A percentile compares a stretch with the other conserved stretches of the same genome.
Conservation (phyloP, 2,329 filamentous ascomycete species). For the Penicillium sp. region DNA sequence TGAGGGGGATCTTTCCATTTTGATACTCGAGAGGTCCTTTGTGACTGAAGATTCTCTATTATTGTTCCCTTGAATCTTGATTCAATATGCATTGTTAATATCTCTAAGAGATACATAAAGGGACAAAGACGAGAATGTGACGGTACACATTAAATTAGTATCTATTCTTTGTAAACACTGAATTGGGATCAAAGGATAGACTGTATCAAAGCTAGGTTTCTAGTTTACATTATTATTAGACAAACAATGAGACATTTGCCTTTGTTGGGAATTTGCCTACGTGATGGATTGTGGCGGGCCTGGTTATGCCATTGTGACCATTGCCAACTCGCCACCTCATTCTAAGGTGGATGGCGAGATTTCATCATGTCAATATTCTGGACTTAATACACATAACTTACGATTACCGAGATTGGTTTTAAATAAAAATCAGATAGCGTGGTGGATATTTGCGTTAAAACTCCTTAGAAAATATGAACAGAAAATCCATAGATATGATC, state of each 20-base stretch:
- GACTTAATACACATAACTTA: neutral
- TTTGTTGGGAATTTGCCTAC: neutral
- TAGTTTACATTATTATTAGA: neutral
- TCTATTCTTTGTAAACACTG: neutral
- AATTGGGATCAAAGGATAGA: neutral
- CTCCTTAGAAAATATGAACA: neutral
- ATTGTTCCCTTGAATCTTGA: neutral
- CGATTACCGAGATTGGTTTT: neutral
- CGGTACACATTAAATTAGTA: neutral
- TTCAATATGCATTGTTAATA: neutral
- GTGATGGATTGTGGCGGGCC: neutral
- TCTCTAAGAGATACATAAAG: neutral
- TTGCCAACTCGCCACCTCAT: neutral
- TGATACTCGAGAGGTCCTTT: neutral
- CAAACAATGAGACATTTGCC: neutral
- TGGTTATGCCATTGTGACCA: neutral
- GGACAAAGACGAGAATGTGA: neutral
- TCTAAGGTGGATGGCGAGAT: neutral
- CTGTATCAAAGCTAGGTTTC: neutral
- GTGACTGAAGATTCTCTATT: neutral
- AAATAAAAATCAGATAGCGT: neutral
- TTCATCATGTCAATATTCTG: neutral
- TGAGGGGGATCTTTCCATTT: neutral
- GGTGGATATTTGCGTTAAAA: conserved; percentile 1
- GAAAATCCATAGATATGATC: neutral